Evolutionary conservation across 345 rosid species (phyloP).

Genomic region (Bruguiera gymnorhiza): DNA sequence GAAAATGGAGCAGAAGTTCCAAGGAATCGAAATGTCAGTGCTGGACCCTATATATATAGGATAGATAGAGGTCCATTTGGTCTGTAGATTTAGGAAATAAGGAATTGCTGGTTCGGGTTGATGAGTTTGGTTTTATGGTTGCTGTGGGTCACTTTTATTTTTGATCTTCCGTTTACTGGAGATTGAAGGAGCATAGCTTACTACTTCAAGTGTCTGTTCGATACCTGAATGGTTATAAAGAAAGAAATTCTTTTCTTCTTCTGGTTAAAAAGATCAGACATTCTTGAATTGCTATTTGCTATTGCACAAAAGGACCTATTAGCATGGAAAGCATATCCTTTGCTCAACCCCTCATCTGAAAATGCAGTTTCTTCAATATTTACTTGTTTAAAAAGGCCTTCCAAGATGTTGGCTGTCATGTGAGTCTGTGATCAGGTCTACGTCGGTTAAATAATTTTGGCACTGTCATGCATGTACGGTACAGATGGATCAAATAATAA

Average conservation of each 20-base stretch:
- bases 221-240: conserved; percentile 18
- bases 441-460: not conserved
- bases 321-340: no score
- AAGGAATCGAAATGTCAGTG: conserved; percentile 17
- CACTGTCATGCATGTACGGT: no score
- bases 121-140: conserved; percentile 34
- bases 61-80: conserved; percentile 24
- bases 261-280: not conserved
- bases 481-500: not conserved
- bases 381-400: no score
- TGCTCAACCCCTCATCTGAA: no score
- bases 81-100: conserved; percentile 43
- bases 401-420: not conserved
- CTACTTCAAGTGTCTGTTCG: conserved; percentile 22
- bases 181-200: conserved; percentile 37
- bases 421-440: conserved; percentile 12
- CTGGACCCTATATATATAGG: conserved; percentile 25
- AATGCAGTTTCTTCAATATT: no score
- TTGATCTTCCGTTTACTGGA: conserved; percentile 34
- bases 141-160: conserved; percentile 27
- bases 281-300: conserved; percentile 14
- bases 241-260: conserved; percentile 17
- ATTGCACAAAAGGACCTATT: no score
- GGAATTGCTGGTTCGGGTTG: conserved; percentile 36
- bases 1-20: not conserved